These are phyloP conservation scores for Metarhizium anisopliae DNA, from an alignment of 2,329 filamentous ascomycete genomes.

Conservation along the genomic window DNA sequence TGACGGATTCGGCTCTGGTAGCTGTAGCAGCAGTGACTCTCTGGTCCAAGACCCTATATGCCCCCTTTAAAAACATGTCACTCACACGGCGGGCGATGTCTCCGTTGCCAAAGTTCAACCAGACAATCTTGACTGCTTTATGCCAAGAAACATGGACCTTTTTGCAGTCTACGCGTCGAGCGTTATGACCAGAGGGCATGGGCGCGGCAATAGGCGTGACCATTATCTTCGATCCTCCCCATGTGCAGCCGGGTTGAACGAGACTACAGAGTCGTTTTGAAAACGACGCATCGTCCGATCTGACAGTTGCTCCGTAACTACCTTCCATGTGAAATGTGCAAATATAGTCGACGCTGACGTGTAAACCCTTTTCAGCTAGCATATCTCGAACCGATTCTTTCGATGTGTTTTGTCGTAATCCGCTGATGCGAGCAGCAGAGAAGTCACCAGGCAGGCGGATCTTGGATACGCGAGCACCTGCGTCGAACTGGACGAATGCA, in stretches of 20 bases:
- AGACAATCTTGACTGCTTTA: slow-evolving; percentile 17
- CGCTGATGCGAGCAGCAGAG: slow-evolving; percentile 24
- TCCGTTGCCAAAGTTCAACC: slow-evolving; percentile 18
- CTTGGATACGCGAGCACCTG: slow-evolving; percentile 19
- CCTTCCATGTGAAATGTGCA: background rate
- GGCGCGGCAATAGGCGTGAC: slow-evolving; percentile 5
- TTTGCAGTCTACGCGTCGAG: slow-evolving; percentile 23
- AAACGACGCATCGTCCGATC: background rate
- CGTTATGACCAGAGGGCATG: slow-evolving; percentile 14
- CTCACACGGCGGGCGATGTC: slow-evolving; percentile 13
- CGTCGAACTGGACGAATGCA: slow-evolving; percentile 20
- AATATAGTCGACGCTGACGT: background rate
- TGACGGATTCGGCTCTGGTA: background rate
- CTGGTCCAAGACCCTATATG: slow-evolving; percentile 9
- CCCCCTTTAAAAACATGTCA: slow-evolving; percentile 12
- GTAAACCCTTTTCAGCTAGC: slow-evolving; percentile 7
- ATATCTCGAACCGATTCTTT: slow-evolving; percentile 12
- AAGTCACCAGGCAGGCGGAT: slow-evolving; percentile 25
- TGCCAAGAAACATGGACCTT: slow-evolving; percentile 29
- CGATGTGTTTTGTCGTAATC: slow-evolving; percentile 13
- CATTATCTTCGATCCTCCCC: too few relatives aligned
- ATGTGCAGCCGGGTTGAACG: background rate
- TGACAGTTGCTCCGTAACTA: background rate
- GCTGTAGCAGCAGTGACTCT: too few relatives aligned
- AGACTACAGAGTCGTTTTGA: background rate